Evolutionary conservation across 225 moss, liverwort and hornwort species (phyloP).

Genomic region (Polytrichum formosum): DNA sequence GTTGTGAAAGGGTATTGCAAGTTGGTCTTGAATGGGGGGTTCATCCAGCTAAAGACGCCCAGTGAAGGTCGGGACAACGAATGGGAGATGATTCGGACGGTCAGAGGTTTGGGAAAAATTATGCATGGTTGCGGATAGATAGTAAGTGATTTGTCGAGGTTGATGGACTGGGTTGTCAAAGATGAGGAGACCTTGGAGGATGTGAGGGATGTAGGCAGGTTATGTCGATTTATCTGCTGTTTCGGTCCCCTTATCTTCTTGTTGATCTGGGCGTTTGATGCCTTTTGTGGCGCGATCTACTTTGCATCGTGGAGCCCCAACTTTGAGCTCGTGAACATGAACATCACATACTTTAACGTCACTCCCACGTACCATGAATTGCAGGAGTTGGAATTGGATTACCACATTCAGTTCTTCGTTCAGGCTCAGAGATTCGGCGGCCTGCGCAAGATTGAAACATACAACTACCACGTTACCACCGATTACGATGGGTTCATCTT

Average conservation of each 20-base stretch:
- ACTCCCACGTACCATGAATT: constrained; percentile 16
- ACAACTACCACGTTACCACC: constrained; percentile 20
- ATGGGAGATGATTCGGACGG: constrained; percentile 1
- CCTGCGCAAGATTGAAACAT: constrained; percentile 12
- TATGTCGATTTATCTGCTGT: constrained; percentile 18
- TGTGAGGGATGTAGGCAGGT: constrained; percentile 12
- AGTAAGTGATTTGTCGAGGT: constrained; percentile 1
- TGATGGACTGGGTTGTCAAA: constrained; percentile 11
- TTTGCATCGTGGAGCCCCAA: constrained; percentile 13
- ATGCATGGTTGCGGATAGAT: neutral
- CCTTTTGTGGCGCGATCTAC: constrained; percentile 18
- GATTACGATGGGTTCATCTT: constrained; percentile 8
- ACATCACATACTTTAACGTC: constrained; percentile 9
- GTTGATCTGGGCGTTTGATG: constrained; percentile 21
- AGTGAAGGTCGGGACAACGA: too few species aligned
- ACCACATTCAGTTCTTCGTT: constrained; percentile 12
- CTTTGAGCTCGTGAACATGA: constrained; percentile 15
- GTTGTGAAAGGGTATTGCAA: too few species aligned
- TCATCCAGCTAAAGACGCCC: too few species aligned
- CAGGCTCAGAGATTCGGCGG: constrained; percentile 3
- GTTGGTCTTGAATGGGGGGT: too few species aligned
- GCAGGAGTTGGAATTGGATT: constrained; percentile 14
- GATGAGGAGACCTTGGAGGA: constrained; percentile 9
- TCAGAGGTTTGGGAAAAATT: neutral
- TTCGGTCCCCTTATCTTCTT: constrained; percentile 10